Conservation (phyloP, 1,139 yeast species). For the Lipomyces yarrowii region DNA sequence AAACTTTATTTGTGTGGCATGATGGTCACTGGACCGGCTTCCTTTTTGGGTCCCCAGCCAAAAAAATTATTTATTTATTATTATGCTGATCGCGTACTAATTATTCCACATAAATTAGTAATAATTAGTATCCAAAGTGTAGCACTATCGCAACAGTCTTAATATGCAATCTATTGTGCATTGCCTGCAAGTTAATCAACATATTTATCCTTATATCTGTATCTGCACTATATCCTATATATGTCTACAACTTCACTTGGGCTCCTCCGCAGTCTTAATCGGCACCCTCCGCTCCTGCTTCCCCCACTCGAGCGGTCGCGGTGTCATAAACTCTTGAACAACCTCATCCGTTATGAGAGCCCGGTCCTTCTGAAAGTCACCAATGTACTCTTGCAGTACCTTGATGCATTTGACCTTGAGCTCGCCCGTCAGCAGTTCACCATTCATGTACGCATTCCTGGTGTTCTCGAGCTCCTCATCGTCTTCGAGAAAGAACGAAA, state of each 20-base stretch:
- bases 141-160: background rate
- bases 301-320: constrained; percentile 76
- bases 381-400: constrained; percentile 75
- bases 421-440: constrained; percentile 89
- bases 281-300: constrained; percentile 31
- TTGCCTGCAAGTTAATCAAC: background rate
- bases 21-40: background rate
- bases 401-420: constrained; percentile 87
- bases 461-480: constrained; percentile 72
- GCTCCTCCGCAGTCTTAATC: constrained; percentile 3
- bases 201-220: background rate
- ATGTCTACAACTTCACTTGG: background rate
- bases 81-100: too few relatives aligned
- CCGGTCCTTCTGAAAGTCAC: constrained; percentile 79
- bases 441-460: constrained; percentile 69
- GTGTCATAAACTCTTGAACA: constrained; percentile 77
- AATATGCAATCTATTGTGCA: background rate
- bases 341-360: constrained; percentile 64
- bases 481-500: constrained; percentile 85
- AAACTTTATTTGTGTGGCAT: background rate
- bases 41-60: background rate
- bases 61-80: too few relatives aligned
- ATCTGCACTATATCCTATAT: background rate
- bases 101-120: background rate
- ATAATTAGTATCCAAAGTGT: background rate